These are phyloP conservation scores for Penicillium paradoxum DNA, from an alignment of 495 filamentous ascomycete species.

Conservation along the genomic window DNA sequence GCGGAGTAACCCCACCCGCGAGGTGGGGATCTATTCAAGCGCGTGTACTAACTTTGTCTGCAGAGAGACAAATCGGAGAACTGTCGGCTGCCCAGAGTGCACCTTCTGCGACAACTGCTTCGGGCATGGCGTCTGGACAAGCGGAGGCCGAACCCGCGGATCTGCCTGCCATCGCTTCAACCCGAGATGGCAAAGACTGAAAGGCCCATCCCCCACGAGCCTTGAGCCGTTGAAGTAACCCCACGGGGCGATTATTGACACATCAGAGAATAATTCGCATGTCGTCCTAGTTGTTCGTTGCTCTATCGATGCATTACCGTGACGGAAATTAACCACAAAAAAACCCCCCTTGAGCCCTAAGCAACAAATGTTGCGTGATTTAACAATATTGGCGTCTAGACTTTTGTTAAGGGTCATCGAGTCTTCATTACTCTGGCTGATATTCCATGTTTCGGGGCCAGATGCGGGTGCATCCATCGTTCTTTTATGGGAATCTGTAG, in stretches of 20 bases:
- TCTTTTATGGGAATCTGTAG: not conserved
- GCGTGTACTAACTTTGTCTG: not conserved
- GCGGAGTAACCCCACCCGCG: slow-evolving; percentile 3
- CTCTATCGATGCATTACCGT: not conserved
- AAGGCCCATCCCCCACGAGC: not conserved
- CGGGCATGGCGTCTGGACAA: slow-evolving; percentile 17
- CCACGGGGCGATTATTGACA: not conserved
- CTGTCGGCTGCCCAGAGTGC: slow-evolving; percentile 16
- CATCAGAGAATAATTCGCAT: not conserved
- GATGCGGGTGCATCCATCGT: not conserved
- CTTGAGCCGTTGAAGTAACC: not conserved
- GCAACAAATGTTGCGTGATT: not conserved
- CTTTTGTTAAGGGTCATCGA: not conserved
- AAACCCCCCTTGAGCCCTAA: not conserved
- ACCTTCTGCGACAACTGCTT: slow-evolving; percentile 9
- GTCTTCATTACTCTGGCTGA: not conserved
- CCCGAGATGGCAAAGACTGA: slow-evolving; percentile 22
- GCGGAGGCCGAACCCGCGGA: slow-evolving; percentile 22
- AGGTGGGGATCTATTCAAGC: not conserved
- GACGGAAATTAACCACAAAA: not conserved
- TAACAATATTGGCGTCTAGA: not conserved
- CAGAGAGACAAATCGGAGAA: slow-evolving; percentile 38
- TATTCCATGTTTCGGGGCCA: not conserved
- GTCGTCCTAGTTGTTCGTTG: not conserved
- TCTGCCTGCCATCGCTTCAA: slow-evolving; percentile 21